Conservation (phyloP, 2,329 filamentous ascomycete genomes). For the Exophiala alcalophila region DNA sequence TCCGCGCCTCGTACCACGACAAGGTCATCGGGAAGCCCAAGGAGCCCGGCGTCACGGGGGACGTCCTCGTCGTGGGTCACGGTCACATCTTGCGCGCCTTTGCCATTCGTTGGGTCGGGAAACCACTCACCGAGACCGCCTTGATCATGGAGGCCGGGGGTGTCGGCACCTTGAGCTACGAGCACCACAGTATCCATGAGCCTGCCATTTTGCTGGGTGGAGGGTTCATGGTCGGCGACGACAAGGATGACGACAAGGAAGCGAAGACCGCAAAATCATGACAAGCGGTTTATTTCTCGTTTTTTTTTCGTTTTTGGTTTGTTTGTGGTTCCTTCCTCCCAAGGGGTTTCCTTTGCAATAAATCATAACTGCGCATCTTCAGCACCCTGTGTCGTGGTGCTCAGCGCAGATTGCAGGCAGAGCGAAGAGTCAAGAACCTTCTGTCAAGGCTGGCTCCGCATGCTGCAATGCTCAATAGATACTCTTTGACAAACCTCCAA, state of each 20-base stretch:
- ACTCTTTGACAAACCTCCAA: too few species aligned
- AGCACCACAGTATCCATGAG: slow-evolving; percentile 73
- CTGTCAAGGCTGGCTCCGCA: too few species aligned
- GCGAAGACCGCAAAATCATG: slow-evolving; percentile 9
- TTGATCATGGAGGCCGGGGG: slow-evolving; percentile 88
- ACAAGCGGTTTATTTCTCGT: background rate
- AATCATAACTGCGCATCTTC: too few species aligned
- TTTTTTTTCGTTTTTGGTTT: background rate
- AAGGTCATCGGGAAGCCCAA: slow-evolving; percentile 58
- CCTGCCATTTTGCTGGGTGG: slow-evolving; percentile 76
- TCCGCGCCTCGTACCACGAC: slow-evolving; percentile 64
- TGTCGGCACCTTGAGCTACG: slow-evolving; percentile 77
- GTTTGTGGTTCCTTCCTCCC: background rate
- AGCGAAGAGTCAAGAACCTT: too few species aligned
- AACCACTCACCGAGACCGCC: slow-evolving; percentile 68
- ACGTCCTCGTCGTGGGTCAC: slow-evolving; percentile 80
- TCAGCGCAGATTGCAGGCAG: too few species aligned
- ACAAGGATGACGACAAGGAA: slow-evolving; percentile 15
- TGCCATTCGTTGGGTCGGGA: slow-evolving; percentile 79
- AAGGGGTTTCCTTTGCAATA: too few species aligned
- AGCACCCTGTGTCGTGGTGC: too few species aligned
- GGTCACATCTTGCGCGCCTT: slow-evolving; percentile 86
- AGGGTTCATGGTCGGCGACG: slow-evolving; percentile 54
- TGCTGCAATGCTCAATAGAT: too few species aligned
- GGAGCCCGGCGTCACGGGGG: slow-evolving; percentile 45